These are phyloP conservation scores for Eimeria sp. DNA, from an alignment of 169 alveolate genomes.

Conservation along the genomic window DNA sequence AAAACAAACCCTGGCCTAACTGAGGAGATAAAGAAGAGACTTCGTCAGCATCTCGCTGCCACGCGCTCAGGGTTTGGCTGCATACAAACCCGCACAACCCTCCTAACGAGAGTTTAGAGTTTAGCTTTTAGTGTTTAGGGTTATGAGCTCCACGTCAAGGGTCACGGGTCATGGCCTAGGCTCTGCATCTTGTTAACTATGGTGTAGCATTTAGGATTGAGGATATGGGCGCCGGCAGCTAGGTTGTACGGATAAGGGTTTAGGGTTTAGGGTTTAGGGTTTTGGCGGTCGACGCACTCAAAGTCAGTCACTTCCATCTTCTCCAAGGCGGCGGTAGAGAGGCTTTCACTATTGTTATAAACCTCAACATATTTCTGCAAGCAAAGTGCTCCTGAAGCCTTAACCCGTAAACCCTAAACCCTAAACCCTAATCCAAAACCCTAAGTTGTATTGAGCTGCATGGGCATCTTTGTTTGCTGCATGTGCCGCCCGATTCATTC, in stretches of 20 bases:
- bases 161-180: no score
- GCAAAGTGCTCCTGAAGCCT: not conserved
- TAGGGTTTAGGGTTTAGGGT: constrained; percentile 19
- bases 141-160: not conserved
- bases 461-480: not conserved
- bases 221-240: not conserved
- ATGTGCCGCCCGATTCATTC: not conserved
- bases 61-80: constrained; percentile 43
- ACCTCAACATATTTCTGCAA: constrained; percentile 60
- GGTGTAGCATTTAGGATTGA: not conserved
- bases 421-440: constrained; percentile 5
- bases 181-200: no score
- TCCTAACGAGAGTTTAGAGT: not conserved
- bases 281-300: not conserved
- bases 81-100: not conserved
- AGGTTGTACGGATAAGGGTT: not conserved
- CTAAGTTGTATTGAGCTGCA: not conserved
- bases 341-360: constrained; percentile 34
- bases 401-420: constrained; percentile 17
- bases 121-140: constrained; percentile 2
- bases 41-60: constrained; percentile 35
- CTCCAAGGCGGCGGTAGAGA: constrained; percentile 10
- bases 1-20: constrained; percentile 83
- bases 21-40: not conserved
- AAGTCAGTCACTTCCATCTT: constrained; percentile 47